Conservation (phyloP, 2,329 filamentous ascomycete species). For the Penicillium sumatraense region DNA sequence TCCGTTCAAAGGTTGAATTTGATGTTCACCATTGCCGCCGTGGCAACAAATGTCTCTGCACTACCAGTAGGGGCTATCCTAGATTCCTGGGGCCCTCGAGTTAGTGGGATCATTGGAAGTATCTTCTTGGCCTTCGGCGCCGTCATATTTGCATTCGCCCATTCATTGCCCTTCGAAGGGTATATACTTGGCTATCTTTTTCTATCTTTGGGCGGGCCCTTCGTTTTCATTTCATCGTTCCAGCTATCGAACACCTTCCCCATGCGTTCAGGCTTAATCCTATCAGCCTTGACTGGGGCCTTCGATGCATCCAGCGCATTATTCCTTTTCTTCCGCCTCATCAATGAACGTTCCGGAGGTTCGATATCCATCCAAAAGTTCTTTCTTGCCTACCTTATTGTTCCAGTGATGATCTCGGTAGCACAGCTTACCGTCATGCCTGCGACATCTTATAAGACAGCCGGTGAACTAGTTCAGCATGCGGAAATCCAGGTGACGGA, state of each 20-base stretch:
- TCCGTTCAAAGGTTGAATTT: constrained; percentile 69
- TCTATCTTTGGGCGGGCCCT: constrained; percentile 77
- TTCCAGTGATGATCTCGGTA: constrained; percentile 69
- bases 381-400: constrained; percentile 72
- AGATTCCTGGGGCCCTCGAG: constrained; percentile 78
- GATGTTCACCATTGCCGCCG: constrained; percentile 90
- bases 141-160: constrained; percentile 71
- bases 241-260: constrained; percentile 86
- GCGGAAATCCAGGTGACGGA: constrained; percentile 61
- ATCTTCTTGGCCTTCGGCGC: constrained; percentile 72
- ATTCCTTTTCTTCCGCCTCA: constrained; percentile 73
- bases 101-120: constrained; percentile 74
- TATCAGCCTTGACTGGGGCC: constrained; percentile 78
- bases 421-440: constrained; percentile 76
- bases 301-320: constrained; percentile 83
- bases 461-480: constrained; percentile 79
- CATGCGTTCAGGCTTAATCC: constrained; percentile 73
- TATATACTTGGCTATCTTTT: constrained; percentile 76
- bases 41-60: constrained; percentile 84
- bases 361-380: constrained; percentile 68
- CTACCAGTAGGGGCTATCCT: constrained; percentile 83
- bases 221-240: constrained; percentile 81
- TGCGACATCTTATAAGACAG: constrained; percentile 77
- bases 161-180: constrained; percentile 71
- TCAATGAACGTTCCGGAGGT: constrained; percentile 65